Base-by-base conservation (phyloP, 176 grass and related monocot species). In the Eremochloa ophiuroides region DNA sequence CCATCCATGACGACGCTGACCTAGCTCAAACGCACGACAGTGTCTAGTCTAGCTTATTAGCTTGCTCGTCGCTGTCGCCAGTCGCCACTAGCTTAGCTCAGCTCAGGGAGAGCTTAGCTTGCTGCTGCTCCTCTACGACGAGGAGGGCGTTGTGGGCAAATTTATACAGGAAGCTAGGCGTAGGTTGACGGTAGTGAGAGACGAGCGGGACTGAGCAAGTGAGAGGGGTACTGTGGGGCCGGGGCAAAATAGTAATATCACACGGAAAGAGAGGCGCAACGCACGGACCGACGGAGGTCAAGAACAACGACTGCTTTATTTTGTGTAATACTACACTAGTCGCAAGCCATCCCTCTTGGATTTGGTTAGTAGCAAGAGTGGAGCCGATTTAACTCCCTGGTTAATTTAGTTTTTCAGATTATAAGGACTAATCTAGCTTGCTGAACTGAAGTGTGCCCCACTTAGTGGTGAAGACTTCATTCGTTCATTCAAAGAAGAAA, bases 81-180 rank as follows among this genome's bases (percentile, higher is more conserved):
- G n/a, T n/a, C n/a, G n/a, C n/a, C n/a, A n/a, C 44, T 84, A 34
- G 82, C 63, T 34, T 75, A 56, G 47, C 81, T 28, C 17, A 20
- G 46, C 46, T 14, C 29, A 42, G 25, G 12, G 43, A 25, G 62
- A 56, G 79, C 66, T 81, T n/a, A n/a, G 79, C 79, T 81, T 31
- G 51, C 25, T 22, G 63, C 62, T 29, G 64, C 26, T 39, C 61
- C 68, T 72, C 58, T 39, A 71, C 73, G 73, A 30, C 7, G 58
- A 35, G 22, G 7, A 26, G n/a, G 75, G 58, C 4, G 56, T 23
- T 23, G 75, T 4, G 18, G 15, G 18, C 43, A 41, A 47, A 74
- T 80, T 86, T 86, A 86, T 86, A 86, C 68, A 72, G 40, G 29
- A 18, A 17, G 61, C 23, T 44, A 44, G 40, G n/a, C n/a, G n/a